phyloP scores from a whole-genome alignment of 805 yeast species.

The Zygosaccharomyces rouxii region DNA sequence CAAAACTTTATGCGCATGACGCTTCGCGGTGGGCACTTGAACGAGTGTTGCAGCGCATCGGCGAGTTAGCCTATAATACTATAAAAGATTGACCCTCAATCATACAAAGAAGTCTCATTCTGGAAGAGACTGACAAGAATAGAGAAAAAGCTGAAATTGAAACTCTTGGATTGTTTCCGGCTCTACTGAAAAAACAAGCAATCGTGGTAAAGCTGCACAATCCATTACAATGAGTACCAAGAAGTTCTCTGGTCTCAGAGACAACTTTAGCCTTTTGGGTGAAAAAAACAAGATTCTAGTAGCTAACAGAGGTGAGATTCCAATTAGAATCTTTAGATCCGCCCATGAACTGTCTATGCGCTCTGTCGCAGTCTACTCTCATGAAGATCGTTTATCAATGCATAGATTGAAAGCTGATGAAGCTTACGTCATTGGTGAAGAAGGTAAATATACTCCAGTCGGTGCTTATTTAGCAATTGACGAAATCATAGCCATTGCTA shows the following conservation, averaged over 20 bases:
- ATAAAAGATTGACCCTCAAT: neutral
- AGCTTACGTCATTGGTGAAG: slow-evolving; percentile 84
- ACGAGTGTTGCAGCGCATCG: slow-evolving; percentile 1
- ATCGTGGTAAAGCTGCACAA: neutral
- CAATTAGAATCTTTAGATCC: slow-evolving; percentile 86
- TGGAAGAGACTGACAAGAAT: neutral
- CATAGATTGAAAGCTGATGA: slow-evolving; percentile 94
- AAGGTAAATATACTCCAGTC: slow-evolving; percentile 89
- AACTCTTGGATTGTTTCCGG: neutral
- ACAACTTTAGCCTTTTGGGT: slow-evolving; percentile 36
- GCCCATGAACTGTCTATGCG: slow-evolving; percentile 97
- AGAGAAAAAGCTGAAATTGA: neutral
- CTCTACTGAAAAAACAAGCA: neutral
- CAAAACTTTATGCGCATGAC: neutral
- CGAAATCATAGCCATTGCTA: slow-evolving; percentile 85
- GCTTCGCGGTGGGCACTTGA: slow-evolving; percentile 1
- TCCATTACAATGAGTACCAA: slow-evolving; percentile 13
- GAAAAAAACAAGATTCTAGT: slow-evolving; percentile 58
- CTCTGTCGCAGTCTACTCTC: slow-evolving; percentile 94
- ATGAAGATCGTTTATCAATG: slow-evolving; percentile 91
- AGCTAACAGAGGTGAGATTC: slow-evolving; percentile 83
- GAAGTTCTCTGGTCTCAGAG: slow-evolving; percentile 32
- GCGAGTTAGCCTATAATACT: neutral
- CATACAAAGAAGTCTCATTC: neutral
- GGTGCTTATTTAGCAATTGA: slow-evolving; percentile 95